Conservation (phyloP, 164 flowering plant genomes). For the Santalum album region DNA sequence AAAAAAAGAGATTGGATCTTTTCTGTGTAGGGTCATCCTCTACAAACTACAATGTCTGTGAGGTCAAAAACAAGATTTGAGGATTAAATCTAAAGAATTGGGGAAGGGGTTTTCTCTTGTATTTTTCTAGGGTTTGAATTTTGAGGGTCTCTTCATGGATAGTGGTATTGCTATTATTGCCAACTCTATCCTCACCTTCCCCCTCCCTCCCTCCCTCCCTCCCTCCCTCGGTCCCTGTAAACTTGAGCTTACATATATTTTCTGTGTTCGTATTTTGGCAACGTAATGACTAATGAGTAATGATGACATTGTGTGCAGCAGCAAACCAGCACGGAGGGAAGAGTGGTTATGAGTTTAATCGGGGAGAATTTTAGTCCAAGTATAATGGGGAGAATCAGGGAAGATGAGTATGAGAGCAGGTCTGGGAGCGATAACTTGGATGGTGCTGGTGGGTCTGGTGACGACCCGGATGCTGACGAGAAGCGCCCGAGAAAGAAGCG, state of each 20-base stretch:
- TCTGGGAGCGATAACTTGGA: constrained; percentile 43
- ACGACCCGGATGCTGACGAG: constrained; percentile 21
- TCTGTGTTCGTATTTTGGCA: background rate
- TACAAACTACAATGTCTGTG: background rate
- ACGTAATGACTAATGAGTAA: background rate
- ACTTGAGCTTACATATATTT: background rate
- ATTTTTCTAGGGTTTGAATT: too few relatives aligned
- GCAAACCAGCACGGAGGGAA: constrained; percentile 23
- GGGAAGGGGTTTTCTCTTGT: constrained; percentile 4
- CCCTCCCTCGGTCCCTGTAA: background rate
- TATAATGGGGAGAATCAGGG: constrained; percentile 19
- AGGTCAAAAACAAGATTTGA: constrained; percentile 6
- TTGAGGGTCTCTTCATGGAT: background rate
- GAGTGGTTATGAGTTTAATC: constrained; percentile 11
- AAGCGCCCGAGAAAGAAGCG: constrained; percentile 27
- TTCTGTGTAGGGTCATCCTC: too few relatives aligned
- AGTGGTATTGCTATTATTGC: background rate
- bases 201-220: constrained; percentile 8
- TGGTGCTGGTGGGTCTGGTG: constrained; percentile 27
- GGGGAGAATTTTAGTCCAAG: constrained; percentile 20
- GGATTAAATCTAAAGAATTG: constrained; percentile 4
- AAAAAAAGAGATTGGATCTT: background rate
- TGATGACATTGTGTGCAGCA: constrained; percentile 14
- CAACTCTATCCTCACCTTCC: constrained; percentile 4
- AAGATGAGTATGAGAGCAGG: constrained; percentile 35